phyloP scores from a whole-genome alignment of 352 stramenopile species.

The Plasmopara viticola region DNA sequence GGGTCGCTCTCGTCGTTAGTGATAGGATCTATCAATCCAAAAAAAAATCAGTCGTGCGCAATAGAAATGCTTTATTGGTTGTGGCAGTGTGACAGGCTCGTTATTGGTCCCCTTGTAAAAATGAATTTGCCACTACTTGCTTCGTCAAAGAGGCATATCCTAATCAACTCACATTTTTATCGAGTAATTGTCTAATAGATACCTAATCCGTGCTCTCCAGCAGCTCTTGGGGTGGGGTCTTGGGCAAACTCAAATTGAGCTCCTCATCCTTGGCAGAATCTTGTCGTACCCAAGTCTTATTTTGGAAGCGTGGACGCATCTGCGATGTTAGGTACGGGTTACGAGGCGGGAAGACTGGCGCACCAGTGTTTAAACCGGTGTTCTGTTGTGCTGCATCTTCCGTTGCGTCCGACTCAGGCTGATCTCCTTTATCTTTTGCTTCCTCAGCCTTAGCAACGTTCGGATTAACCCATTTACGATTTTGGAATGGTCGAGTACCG shows the following conservation, averaged over 20 bases:
- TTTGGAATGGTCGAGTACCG: constrained; percentile 61
- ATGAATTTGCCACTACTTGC: neutral
- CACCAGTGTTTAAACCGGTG: constrained; percentile 25
- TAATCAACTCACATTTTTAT: neutral
- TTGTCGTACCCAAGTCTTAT: constrained; percentile 82
- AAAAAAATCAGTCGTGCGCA: too few species aligned
- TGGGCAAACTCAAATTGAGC: constrained; percentile 63
- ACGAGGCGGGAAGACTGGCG: constrained; percentile 39
- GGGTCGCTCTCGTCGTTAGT: constrained; percentile 54
- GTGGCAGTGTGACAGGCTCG: neutral
- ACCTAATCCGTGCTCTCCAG: constrained; percentile 28
- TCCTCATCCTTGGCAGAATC: constrained; percentile 68
- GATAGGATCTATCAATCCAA: neutral
- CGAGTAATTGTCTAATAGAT: neutral
- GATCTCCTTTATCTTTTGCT: constrained; percentile 21
- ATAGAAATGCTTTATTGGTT: neutral
- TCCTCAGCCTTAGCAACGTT: constrained; percentile 56
- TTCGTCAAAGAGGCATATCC: neutral
- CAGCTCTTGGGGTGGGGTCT: constrained; percentile 60
- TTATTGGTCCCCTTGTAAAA: neutral
- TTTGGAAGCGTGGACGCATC: constrained; percentile 81
- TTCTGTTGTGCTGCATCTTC: constrained; percentile 17
- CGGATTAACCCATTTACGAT: constrained; percentile 82
- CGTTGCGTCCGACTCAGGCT: constrained; percentile 13
- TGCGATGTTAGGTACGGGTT: constrained; percentile 66